Evolutionary conservation across 2,329 filamentous ascomycete genomes (phyloP), one percentile per base, ranked within the genome.

Genomic region (Fusarium vanettenii): DNA sequence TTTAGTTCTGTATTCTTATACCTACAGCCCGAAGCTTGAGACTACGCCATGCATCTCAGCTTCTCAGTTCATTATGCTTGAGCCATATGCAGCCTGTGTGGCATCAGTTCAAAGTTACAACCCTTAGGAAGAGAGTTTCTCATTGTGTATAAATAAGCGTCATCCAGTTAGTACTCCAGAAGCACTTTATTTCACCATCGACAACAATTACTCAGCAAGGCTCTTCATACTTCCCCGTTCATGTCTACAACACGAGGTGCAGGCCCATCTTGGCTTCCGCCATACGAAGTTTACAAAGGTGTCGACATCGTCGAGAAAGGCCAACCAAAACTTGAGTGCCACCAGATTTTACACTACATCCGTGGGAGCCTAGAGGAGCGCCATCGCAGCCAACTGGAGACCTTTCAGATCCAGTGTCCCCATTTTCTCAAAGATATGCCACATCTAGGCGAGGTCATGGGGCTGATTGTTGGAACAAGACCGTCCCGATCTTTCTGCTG

Each of bases 261-360:
- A 25, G 1, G 0, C 20, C 43, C 20, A 2, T 48, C 20, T 16
- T 25, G 43, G 43, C 48, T 52, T 20, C 18, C 48, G 10, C 48
- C 25, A 10, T 52, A 31, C 6, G 18, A 22, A 25, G 18, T 37
- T 25, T 14, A 13, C 0, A 8, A 22, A 11, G 52, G 13, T 3
- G 0, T 3, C 7, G 4, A n/a, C 18, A 5, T 4, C 1, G 16
- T 18, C 27, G 3, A 0, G 25, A 2, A 1, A 29, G 2, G 1
- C 5, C 5, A 48, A 50, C 3, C 2, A 27, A 27, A 50, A 11
- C 25, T 50, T 6, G 45, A 50, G 16, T 9, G 16, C 1, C 45
- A 50, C 2, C 16, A 50, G 45, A 50, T 50, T 2, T 1, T 50
- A 29, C 45, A 50, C 2, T 2, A 11, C 25, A 9, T 50, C 16